Evolutionary conservation across 805 yeast genomes (phyloP).

Genomic region (Pichia manshurica): DNA sequence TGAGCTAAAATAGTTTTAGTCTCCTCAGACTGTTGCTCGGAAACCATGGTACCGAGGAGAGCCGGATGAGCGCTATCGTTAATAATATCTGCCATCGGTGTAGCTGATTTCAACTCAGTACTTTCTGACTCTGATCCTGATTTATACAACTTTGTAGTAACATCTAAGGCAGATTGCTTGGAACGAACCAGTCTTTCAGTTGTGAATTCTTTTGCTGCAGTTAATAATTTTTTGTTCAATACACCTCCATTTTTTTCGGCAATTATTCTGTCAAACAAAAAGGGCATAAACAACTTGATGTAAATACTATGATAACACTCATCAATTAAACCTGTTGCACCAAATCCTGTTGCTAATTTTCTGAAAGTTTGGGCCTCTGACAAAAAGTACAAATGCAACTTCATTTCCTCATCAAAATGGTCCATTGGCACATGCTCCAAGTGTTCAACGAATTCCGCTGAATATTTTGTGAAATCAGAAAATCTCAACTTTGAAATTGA

Average conservation of each 20-base stretch:
- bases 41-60: neutral
- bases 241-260: conserved; percentile 1
- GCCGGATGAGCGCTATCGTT: neutral
- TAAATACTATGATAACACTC: conserved; percentile 63
- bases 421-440: conserved; percentile 31
- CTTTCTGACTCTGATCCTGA: neutral
- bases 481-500: conserved; percentile 41
- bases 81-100: too few species aligned
- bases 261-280: conserved; percentile 11
- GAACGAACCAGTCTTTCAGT: neutral
- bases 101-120: neutral
- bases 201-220: neutral
- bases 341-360: conserved; percentile 73
- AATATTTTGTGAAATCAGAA: conserved; percentile 37
- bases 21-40: neutral
- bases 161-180: conserved; percentile 4
- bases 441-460: conserved; percentile 30
- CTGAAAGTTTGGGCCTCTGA: conserved; percentile 54
- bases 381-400: conserved; percentile 39
- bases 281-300: conserved; percentile 39
- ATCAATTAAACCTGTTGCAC: conserved; percentile 69
- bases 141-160: neutral
- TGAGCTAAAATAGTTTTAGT: neutral
- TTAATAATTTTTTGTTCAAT: neutral
- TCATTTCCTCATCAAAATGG: conserved; percentile 33